A percentile compares a stretch with the other conserved stretches of the same genome.
Conservation (phyloP, 257 asterid genomes). For the Ajuga chamaepitys region DNA sequence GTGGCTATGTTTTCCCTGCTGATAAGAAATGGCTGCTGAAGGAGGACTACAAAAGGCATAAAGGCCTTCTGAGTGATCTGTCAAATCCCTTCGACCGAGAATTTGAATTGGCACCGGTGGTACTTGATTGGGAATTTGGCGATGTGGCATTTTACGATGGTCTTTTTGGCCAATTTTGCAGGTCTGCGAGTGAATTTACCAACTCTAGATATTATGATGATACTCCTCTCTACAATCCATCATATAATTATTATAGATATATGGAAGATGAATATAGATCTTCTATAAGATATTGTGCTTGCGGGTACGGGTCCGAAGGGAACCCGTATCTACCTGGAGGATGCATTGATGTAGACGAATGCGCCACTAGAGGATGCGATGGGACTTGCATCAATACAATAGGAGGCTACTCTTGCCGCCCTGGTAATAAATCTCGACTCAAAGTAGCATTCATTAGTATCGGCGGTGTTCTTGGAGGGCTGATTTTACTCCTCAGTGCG, state of each 20-base stretch:
- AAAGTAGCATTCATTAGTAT: not conserved
- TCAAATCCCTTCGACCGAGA: slow-evolving; percentile 11
- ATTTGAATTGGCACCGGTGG: slow-evolving; percentile 13
- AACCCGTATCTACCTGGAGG: slow-evolving; percentile 26
- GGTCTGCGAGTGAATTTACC: not conserved
- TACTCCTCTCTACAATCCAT: not conserved
- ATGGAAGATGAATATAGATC: not conserved
- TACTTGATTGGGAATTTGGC: slow-evolving; percentile 29
- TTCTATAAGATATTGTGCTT: not conserved
- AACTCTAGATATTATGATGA: not conserved
- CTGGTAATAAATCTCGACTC: not conserved
- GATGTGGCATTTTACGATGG: too few relatives aligned
- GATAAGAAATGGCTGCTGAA: slow-evolving; percentile 18
- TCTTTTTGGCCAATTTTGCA: not conserved
- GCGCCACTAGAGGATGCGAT: not conserved
- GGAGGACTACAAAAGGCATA: not conserved
- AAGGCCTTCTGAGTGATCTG: not conserved
- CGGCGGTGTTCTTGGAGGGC: slow-evolving; percentile 9
- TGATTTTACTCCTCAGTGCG: not conserved
- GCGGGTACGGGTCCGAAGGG: slow-evolving; percentile 6
- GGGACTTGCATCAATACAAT: not conserved
- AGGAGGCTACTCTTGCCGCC: not conserved
- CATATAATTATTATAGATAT: not conserved
- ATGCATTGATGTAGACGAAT: slow-evolving; percentile 18
- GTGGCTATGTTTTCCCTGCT: slow-evolving; percentile 27